Percentiles rank a stretch among this genome's conserved stretches.
phyloP scores from a whole-genome alignment of 2,329 filamentous ascomycete genomes.

The Didymella pomorum region DNA sequence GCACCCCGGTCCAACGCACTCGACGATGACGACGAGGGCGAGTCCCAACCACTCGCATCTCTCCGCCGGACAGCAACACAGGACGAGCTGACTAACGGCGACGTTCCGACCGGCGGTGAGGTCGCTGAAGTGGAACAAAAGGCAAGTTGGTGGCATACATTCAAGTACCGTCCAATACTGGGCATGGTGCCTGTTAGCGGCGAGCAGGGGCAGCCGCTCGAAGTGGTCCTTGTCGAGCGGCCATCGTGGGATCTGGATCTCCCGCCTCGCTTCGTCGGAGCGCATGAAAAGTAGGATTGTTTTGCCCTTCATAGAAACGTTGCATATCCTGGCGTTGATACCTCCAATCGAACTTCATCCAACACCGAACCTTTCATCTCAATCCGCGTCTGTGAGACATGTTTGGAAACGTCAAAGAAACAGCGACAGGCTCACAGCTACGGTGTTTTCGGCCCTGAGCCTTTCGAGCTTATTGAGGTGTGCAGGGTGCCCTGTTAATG shows the following conservation, averaged over 20 bases:
- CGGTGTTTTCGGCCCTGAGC: background rate
- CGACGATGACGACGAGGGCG: constrained; percentile 50
- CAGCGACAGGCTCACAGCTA: background rate
- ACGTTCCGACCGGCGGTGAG: constrained; percentile 24
- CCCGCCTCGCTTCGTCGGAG: constrained; percentile 67
- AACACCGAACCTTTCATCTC: background rate
- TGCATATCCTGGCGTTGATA: constrained; percentile 20
- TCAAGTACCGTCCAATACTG: constrained; percentile 93
- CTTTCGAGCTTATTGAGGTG: constrained; percentile 1
- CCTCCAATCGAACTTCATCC: constrained; percentile 9
- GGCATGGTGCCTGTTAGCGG: constrained; percentile 69
- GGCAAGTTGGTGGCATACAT: constrained; percentile 75
- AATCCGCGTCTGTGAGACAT: constrained; percentile 2
- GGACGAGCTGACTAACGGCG: constrained; percentile 31
- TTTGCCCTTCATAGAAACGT: constrained; percentile 3
- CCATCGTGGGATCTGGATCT: constrained; percentile 84
- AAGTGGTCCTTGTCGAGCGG: constrained; percentile 88
- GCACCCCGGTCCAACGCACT: constrained; percentile 29
- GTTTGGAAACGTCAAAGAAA: constrained; percentile 1
- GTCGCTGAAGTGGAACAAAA: constrained; percentile 29
- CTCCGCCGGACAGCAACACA: constrained; percentile 38
- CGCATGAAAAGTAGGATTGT: constrained; percentile 41
- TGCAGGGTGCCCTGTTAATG: constrained; percentile 1
- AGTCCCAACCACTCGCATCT: constrained; percentile 31
- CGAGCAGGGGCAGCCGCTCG: constrained; percentile 60